Evolutionary conservation across 208 protist genomes (phyloP).

Genomic region (Trypanosomatidae sp.): DNA sequence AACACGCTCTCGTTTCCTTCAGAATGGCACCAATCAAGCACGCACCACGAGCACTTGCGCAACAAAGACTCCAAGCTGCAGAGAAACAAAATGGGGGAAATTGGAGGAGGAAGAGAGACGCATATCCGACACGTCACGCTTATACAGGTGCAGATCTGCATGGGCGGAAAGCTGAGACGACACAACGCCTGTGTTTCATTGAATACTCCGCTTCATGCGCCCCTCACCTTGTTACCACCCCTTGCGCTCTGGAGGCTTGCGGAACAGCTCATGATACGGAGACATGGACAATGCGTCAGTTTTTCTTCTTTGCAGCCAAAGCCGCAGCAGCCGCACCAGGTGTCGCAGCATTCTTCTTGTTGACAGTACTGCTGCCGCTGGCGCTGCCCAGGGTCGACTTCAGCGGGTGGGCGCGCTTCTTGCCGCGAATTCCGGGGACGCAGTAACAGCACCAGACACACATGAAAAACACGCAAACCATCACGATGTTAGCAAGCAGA

Average conservation of each 20-base stretch:
- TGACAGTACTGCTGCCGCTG: background rate
- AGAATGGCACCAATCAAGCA: background rate
- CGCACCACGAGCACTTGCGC: background rate
- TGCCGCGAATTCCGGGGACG: constrained; percentile 19
- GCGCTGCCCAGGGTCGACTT: background rate
- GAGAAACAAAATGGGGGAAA: background rate
- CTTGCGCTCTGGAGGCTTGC: background rate
- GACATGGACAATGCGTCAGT: background rate
- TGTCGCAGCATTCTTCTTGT: constrained; percentile 11
- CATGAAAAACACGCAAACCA: constrained; percentile 21
- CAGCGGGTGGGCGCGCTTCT: constrained; percentile 5
- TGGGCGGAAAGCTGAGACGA: background rate
- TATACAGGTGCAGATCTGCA: background rate
- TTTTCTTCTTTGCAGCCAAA: constrained; percentile 1
- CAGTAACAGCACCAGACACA: constrained; percentile 23
- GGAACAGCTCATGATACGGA: background rate
- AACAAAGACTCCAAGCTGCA: background rate
- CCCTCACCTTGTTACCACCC: background rate
- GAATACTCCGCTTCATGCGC: background rate
- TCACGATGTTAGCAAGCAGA: constrained; percentile 24
- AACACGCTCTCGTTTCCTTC: background rate
- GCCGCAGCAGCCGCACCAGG: background rate
- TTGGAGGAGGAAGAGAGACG: background rate
- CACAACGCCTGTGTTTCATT: background rate
- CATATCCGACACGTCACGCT: background rate